These are phyloP conservation scores for Verticillium nubilum DNA, from an alignment of 2,329 filamentous ascomycete species.

Conservation along the genomic window DNA sequence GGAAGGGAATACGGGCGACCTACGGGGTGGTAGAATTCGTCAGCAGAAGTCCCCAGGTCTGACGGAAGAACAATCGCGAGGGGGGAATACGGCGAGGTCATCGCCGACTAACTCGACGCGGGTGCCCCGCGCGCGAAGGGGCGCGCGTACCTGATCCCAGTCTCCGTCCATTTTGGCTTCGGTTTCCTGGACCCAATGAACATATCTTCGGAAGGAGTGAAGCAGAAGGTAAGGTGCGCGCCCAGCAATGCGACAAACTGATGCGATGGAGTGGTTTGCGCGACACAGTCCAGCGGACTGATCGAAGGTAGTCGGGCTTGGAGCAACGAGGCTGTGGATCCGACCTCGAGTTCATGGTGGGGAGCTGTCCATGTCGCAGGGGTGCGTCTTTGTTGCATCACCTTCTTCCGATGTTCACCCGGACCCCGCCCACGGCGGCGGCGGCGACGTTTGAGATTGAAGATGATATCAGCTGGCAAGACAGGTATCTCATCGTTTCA, in stretches of 20 bases:
- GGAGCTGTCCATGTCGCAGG: not conserved
- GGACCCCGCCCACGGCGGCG: not conserved
- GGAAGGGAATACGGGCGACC: constrained; percentile 77
- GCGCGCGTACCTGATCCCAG: constrained; percentile 57
- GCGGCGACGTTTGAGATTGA: too few species aligned
- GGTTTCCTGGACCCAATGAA: constrained; percentile 28
- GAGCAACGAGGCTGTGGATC: not conserved
- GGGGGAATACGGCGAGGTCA: constrained; percentile 3
- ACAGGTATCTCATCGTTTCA: too few species aligned
- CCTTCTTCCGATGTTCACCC: not conserved
- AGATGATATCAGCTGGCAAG: too few species aligned
- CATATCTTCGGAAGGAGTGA: constrained; percentile 20
- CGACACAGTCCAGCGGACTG: not conserved
- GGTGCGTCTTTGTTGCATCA: not conserved
- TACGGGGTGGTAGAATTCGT: constrained; percentile 27
- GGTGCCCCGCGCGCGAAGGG: constrained; percentile 2
- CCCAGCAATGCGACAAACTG: not conserved
- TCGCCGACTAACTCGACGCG: not conserved
- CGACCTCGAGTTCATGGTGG: not conserved
- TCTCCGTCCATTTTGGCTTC: constrained; percentile 56
- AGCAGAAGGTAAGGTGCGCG: not conserved
- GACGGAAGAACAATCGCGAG: not conserved
- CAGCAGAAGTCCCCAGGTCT: constrained; percentile 3
- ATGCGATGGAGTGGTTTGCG: not conserved
- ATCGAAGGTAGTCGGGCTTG: not conserved